Conservation (phyloP, 345 rosid species). For the Nephelium lappaceum region DNA sequence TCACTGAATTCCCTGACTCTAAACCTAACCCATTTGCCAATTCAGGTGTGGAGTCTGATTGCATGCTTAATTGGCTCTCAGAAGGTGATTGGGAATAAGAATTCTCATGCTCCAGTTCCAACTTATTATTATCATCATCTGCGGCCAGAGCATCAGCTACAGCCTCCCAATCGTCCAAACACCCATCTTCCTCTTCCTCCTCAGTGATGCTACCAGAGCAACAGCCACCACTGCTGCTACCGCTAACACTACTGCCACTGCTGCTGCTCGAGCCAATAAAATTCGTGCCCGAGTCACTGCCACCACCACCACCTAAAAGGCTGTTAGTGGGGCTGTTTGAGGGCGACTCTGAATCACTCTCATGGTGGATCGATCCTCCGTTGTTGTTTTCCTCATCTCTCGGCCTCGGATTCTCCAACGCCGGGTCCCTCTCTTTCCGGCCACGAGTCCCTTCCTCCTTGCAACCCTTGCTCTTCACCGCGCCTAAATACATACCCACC, state of each 20-base stretch:
- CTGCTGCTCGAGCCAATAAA: conserved; percentile 59
- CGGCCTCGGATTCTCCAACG: conserved; percentile 45
- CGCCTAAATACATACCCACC: conserved; percentile 38
- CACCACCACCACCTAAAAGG: conserved; percentile 37
- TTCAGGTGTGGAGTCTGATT: conserved; percentile 24
- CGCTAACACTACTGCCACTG: conserved; percentile 61
- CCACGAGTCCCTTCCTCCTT: conserved; percentile 50
- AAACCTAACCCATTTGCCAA: conserved; percentile 25
- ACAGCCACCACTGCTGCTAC: conserved; percentile 75
- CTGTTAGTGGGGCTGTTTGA: conserved; percentile 60
- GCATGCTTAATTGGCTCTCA: conserved; percentile 28
- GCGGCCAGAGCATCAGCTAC: conserved; percentile 94
- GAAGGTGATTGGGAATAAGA: conserved; percentile 27
- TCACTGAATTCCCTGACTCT: conserved; percentile 28
- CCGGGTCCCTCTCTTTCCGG: conserved; percentile 34
- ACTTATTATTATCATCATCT: conserved; percentile 37
- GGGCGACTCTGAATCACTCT: conserved; percentile 59
- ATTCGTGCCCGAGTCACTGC: conserved; percentile 49
- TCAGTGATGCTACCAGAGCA: conserved; percentile 86
- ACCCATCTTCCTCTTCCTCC: conserved; percentile 72
- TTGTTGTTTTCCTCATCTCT: conserved; percentile 38
- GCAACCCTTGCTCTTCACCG: conserved; percentile 52
- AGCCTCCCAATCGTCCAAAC: conserved; percentile 98
- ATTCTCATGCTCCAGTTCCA: conserved; percentile 24
- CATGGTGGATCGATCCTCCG: conserved; percentile 45